Evolutionary conservation across 2,329 filamentous ascomycete species (phyloP), one percentile per base, ranked within the genome.

Genomic region (Plectosphaerella plurivora): DNA sequence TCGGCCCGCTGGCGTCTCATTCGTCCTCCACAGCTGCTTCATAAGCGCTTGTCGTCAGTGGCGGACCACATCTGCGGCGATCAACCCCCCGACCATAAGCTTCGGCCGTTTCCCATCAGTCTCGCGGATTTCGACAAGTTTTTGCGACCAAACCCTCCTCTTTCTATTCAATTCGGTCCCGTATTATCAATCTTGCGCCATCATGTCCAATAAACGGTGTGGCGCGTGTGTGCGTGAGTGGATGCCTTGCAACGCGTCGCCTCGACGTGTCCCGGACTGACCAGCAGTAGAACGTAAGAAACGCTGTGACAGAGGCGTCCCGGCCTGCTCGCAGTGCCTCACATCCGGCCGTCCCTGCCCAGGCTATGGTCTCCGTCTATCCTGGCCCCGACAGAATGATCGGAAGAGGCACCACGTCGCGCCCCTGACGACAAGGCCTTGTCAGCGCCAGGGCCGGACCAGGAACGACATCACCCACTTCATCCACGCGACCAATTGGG

Each of bases 341-440:
- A 53, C 53, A 49, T 53, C 60, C 20, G 45, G 50, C 2, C 57
- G 60, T 35, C 39, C 52, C 12, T 65, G 63, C 51, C 53, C 58
- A 50, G 63, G 63, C 5, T 65, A 65, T 44, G 58, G 46, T 3
- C 10, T 61, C 12, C 61, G 63, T 5, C 51, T 67, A 9, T 67
- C 64, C 6, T 67, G 65, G 65, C 65, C 64, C 2, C 57, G 57
- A 37, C 53, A 55, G 22, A 49, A 50, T 35, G 60, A 67, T 48
- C 55, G 55, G 42, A 60, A 50, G 47, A 63, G 63, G 25, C 53
- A 61, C 2, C 55, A 63, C 4, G 54, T 57, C 4, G 52, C 24
- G 8, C 36, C 8, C 14, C 49, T 47, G 16, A 47, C 15, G 11
- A 33, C 46, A 9, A 33, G 28, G 7, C 7, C 11, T 8, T 8